phyloP scores from a whole-genome alignment of 2,329 filamentous ascomycete species.

The Diaporthe ampelina region DNA sequence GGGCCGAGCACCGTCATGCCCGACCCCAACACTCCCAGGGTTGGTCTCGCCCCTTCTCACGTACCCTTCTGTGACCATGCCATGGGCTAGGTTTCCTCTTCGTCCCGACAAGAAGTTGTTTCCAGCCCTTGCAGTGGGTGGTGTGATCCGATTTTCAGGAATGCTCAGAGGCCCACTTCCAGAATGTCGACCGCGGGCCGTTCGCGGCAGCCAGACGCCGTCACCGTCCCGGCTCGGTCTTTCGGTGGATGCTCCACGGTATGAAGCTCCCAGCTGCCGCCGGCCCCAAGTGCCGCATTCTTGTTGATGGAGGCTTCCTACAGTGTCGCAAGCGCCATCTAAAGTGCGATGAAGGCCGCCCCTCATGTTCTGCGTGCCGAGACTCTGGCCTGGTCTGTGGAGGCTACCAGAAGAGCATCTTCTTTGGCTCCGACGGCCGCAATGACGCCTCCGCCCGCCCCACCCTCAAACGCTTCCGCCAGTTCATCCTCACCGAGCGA shows the following conservation, averaged over 20 bases:
- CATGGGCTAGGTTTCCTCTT: neutral
- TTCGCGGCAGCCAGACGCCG: neutral
- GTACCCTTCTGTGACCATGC: neutral
- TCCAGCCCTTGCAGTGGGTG: neutral
- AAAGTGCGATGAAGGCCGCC: constrained; percentile 22
- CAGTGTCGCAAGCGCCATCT: constrained; percentile 25
- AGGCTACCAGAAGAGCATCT: constrained; percentile 54
- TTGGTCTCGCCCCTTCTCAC: neutral
- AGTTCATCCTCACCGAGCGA: constrained; percentile 53
- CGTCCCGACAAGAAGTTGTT: constrained; percentile 1
- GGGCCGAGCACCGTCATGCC: neutral
- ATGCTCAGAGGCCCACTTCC: neutral
- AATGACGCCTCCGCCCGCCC: neutral
- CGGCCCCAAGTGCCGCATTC: neutral
- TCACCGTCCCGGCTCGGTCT: constrained; percentile 10
- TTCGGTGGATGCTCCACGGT: constrained; percentile 31
- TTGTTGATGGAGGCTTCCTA: neutral
- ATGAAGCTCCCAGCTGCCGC: neutral
- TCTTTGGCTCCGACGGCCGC: constrained; percentile 50
- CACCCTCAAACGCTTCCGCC: constrained; percentile 50
- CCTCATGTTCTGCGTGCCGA: neutral
- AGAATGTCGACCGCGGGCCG: neutral
- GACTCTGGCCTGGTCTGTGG: constrained; percentile 4
- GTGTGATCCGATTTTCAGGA: neutral
- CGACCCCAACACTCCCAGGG: neutral